A percentile compares a stretch with the other conserved stretches of the same genome.
Evolutionary conservation across 129 eudicot genomes (phyloP).

Genomic region (Centrapalus pauciflorus): DNA sequence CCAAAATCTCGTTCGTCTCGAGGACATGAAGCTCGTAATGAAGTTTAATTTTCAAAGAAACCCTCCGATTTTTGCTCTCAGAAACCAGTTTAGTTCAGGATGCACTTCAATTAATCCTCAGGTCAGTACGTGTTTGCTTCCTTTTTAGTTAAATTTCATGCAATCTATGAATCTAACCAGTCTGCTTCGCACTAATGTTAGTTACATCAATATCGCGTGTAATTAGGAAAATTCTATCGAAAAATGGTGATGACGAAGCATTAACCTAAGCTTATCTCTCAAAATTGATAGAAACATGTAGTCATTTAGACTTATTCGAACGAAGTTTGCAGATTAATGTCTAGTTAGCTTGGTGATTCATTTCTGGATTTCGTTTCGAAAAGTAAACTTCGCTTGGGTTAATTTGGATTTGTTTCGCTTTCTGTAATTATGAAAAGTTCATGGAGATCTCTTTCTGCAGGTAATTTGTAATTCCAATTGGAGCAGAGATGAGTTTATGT

Average conservation of each 20-base stretch:
- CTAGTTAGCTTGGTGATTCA: background rate
- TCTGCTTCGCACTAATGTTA: background rate
- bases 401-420: background rate
- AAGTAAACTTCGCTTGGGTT: background rate
- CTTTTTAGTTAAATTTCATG: background rate
- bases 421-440: background rate
- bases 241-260: background rate
- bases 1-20: conserved; percentile 2
- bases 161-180: background rate
- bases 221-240: background rate
- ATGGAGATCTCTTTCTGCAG: conserved; percentile 19
- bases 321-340: background rate
- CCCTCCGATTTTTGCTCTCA: conserved; percentile 20
- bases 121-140: conserved; percentile 21
- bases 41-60: conserved; percentile 29
- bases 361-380: background rate
- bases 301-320: background rate
- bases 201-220: background rate
- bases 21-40: conserved; percentile 30
- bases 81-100: conserved; percentile 24
- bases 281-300: background rate
- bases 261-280: background rate
- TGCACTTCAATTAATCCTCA: conserved; percentile 16
- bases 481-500: conserved; percentile 34
- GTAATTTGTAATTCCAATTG: conserved; percentile 24